Conservation (phyloP, 2,329 filamentous ascomycete genomes). For the Penicillium sp. region DNA sequence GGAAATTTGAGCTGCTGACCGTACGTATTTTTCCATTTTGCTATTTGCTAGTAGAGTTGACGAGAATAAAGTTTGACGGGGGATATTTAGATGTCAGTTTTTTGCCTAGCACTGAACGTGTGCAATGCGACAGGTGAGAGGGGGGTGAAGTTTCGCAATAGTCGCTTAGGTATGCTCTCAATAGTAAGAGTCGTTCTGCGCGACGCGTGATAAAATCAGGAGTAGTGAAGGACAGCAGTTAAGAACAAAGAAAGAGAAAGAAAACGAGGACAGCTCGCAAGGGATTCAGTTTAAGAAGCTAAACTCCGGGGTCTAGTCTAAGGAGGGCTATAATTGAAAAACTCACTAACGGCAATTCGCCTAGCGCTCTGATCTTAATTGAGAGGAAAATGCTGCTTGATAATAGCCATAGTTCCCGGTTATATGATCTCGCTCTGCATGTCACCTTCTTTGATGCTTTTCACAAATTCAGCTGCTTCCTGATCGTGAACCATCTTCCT, state of each 20-base stretch:
- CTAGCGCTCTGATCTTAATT: no score
- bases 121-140: neutral
- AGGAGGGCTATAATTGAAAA: no score
- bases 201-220: neutral
- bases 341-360: no score
- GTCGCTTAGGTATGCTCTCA: neutral
- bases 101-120: neutral
- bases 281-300: no score
- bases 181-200: neutral
- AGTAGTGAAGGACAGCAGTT: no score
- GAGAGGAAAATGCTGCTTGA: no score
- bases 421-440: no score
- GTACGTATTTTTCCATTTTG: neutral
- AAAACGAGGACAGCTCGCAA: no score
- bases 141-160: neutral
- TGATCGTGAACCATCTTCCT: constrained; percentile 6
- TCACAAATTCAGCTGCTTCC: neutral
- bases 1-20: neutral
- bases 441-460: neutral
- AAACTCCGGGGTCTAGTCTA: no score
- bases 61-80: neutral
- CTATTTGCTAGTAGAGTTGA: neutral
- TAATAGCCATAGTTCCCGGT: no score
- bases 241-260: no score
- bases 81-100: neutral